These are phyloP conservation scores for Acacia crassicarpa DNA, from an alignment of 306 rosid genomes.

Conservation along the genomic window DNA sequence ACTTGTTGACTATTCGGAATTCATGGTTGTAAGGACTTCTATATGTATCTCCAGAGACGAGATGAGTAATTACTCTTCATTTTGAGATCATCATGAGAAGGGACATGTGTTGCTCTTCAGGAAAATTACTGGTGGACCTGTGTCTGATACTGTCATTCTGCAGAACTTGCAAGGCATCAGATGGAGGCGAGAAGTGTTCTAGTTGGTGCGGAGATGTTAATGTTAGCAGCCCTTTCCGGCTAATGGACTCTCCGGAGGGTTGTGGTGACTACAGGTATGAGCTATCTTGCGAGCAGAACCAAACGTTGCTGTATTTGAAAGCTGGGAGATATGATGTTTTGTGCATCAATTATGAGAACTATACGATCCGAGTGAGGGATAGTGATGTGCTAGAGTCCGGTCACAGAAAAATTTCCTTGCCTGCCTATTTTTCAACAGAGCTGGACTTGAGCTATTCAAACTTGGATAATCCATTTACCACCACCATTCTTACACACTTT, in stretches of 20 bases:
- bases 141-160: background rate
- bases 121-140: background rate
- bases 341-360: background rate
- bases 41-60: background rate
- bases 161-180: background rate
- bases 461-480: background rate
- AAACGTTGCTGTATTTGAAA: background rate
- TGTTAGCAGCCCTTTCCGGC: background rate
- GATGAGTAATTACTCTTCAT: background rate
- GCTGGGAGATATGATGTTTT: background rate
- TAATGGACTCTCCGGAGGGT: background rate
- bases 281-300: background rate
- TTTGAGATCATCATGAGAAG: background rate
- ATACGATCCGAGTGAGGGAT: background rate
- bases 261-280: background rate
- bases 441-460: background rate
- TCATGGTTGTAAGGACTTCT: background rate
- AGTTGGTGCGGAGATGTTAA: background rate
- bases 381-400: background rate
- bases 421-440: background rate
- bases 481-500: background rate
- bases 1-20: too few species aligned
- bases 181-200: background rate
- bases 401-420: background rate
- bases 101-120: background rate